Conservation (phyloP, 2,329 filamentous ascomycete genomes). For the Truncatella angustata region DNA sequence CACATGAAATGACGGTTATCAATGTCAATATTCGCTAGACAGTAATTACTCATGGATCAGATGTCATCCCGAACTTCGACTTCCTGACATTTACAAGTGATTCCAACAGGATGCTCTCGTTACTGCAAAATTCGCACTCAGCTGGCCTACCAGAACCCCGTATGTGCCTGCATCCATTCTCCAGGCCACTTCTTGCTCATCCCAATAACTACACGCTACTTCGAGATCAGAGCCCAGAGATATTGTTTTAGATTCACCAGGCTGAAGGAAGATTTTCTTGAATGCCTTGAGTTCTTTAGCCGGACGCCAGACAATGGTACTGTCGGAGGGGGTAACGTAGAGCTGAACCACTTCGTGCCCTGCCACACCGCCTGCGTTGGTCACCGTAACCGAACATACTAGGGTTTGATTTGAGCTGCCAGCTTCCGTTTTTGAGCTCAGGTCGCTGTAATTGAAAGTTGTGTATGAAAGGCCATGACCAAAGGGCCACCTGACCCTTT, state of each 20-base stretch:
- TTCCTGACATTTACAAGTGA: constrained; percentile 5
- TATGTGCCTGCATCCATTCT: not conserved
- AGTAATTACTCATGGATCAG: too few relatives aligned
- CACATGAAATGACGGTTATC: too few relatives aligned
- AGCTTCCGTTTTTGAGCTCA: constrained; percentile 33
- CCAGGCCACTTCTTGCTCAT: not conserved
- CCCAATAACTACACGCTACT: constrained; percentile 7
- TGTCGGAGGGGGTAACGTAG: constrained; percentile 36
- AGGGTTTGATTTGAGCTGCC: constrained; percentile 12
- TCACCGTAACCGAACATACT: constrained; percentile 35
- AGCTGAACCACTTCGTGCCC: constrained; percentile 54
- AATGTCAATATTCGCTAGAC: too few relatives aligned
- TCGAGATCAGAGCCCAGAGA: not conserved
- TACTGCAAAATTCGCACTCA: not conserved
- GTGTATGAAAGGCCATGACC: constrained; percentile 44
- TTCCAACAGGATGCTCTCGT: not conserved
- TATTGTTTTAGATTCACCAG: constrained; percentile 1
- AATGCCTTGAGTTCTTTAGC: constrained; percentile 17
- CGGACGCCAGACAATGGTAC: constrained; percentile 10
- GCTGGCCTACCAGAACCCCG: not conserved
- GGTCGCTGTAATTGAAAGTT: constrained; percentile 48
- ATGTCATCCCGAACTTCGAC: too few relatives aligned
- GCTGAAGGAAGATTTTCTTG: constrained; percentile 11
- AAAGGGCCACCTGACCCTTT: constrained; percentile 1
- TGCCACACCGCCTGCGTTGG: constrained; percentile 48